Evolutionary conservation across 2,329 filamentous ascomycete genomes (phyloP), one percentile per base, ranked within the genome.

Genomic region (Alternaria conjuncta): DNA sequence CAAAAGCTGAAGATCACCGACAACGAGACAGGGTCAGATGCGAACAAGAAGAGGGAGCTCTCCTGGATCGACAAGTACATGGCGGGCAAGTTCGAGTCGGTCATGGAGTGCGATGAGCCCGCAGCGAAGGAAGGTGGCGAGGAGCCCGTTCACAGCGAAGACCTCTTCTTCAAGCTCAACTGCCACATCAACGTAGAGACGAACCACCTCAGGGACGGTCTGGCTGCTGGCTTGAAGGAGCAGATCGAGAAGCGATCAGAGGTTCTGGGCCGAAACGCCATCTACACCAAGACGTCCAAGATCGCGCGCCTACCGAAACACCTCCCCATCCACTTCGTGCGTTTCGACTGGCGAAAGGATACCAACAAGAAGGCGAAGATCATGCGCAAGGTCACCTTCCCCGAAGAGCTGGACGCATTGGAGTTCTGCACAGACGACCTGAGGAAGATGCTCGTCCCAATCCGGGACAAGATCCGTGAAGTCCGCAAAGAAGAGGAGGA

Each of bases 351-450:
- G 96, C 95, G 97, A 78, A 89, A 91, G 50, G 93, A 97, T 71
- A 94, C 93, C 4, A 91, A 96, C 81, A 98, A 98, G 85, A 99
- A 99, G 86, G 94, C 95, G 70, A 99, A 99, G 86, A 99, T 99
- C 73, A 95, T 99, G 92, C 92, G 94, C 78, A 99, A 98, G 83
- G 96, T 99, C 61, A 95, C 93, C 0, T 99, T 99, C 78, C 95
- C 95, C 7, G 90, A 92, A 55, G 96, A 99, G 81, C 85, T 99
- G 32, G 96, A 99, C 75, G 89, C 93, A 43, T 90, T 97, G 21
- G 96, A 99, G 78, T 97, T 97, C 81, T 99, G 96, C 81, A 95
- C 94, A 12, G 94, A 98, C 25, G 91, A 96, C 57, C 85, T 99
- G 66, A 91, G 89, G 79, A 90, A 90, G 76, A 88, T 92, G 71